These are phyloP conservation scores for Aspergillus sp. DNA, from an alignment of 2,329 filamentous ascomycete species.

Conservation along the genomic window DNA sequence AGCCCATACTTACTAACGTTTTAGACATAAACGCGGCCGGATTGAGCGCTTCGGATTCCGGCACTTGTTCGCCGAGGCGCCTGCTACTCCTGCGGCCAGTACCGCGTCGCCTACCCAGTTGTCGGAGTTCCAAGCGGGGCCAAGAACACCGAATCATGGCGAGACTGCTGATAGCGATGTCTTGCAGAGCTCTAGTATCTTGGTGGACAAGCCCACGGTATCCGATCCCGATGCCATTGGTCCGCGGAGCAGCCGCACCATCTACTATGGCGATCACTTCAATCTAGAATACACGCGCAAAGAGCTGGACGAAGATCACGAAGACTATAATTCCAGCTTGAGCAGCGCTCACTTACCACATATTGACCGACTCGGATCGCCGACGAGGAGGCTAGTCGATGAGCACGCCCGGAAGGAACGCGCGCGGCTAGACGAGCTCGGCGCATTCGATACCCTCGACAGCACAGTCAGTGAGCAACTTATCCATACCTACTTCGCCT, in stretches of 20 bases:
- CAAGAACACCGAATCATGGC: neutral
- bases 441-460: slow-evolving; percentile 1
- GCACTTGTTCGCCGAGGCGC: neutral
- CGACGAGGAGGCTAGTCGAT: slow-evolving; percentile 11
- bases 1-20: neutral
- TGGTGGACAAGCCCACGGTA: neutral
- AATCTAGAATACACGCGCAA: slow-evolving; percentile 14
- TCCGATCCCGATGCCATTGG: neutral
- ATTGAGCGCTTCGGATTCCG: neutral
- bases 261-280: slow-evolving; percentile 17
- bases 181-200: too few relatives aligned
- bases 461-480: neutral
- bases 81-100: neutral
- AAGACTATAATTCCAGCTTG: neutral
- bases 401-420: slow-evolving; percentile 8
- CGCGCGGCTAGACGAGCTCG: slow-evolving; percentile 2
- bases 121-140: neutral
- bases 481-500: slow-evolving; percentile 2
- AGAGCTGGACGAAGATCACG: slow-evolving; percentile 5
- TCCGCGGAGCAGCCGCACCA: neutral
- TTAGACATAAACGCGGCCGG: slow-evolving; percentile 2
- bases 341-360: neutral
- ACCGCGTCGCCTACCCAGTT: neutral
- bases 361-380: slow-evolving; percentile 4
- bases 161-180: neutral